phyloP scores from a whole-genome alignment of 2,329 filamentous ascomycete genomes.

The Hawksworthiomyces lignivorus region DNA sequence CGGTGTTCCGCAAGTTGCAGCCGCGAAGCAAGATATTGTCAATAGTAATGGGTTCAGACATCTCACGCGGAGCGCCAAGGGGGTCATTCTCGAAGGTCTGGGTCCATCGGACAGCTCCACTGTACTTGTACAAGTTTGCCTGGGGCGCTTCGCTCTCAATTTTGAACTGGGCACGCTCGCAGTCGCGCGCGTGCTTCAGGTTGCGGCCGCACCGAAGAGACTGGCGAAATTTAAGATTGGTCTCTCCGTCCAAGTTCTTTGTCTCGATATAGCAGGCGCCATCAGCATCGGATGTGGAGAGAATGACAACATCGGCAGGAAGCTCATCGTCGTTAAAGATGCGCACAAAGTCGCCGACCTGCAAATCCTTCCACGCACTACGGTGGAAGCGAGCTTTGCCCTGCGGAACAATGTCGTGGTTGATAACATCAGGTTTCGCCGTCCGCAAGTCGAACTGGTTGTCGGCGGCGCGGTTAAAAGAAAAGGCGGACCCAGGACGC shows the following conservation, averaged over 20 bases:
- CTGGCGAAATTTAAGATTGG: constrained; percentile 90
- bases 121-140: constrained; percentile 93
- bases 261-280: constrained; percentile 97
- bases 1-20: constrained; percentile 88
- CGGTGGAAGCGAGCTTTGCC: constrained; percentile 81
- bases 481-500: constrained; percentile 24
- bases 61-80: constrained; percentile 57
- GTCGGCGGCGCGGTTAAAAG: constrained; percentile 28
- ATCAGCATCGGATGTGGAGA: constrained; percentile 88
- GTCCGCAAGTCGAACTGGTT: constrained; percentile 28
- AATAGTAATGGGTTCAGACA: constrained; percentile 89
- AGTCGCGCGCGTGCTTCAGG: constrained; percentile 84
- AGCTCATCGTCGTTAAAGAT: constrained; percentile 95
- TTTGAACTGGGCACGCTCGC: constrained; percentile 77
- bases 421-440: constrained; percentile 57
- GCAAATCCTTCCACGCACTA: constrained; percentile 90
- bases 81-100: constrained; percentile 58
- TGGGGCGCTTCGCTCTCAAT: constrained; percentile 90
- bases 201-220: constrained; percentile 77
- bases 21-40: constrained; percentile 93
- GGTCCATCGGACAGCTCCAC: constrained; percentile 78
- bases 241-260: constrained; percentile 96
- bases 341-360: constrained; percentile 93
- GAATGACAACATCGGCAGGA: constrained; percentile 84
- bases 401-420: constrained; percentile 55